Evolutionary conservation across 179 eudicot genomes (phyloP), one percentile per base, ranked within the genome.

Genomic region (Nepenthes alata): DNA sequence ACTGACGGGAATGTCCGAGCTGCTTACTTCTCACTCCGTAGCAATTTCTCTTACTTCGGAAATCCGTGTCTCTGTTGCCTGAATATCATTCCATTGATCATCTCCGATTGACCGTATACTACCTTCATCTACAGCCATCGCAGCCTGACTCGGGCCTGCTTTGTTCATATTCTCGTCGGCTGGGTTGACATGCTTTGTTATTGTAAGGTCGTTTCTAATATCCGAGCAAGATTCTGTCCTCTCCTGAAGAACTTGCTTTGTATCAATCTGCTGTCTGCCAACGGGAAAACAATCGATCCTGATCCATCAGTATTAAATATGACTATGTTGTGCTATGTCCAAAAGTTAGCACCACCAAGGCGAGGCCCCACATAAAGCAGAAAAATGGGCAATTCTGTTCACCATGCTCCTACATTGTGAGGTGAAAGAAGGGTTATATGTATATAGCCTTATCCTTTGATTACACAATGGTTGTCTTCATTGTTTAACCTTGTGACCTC

Each of bases 91-190:
- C 96, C 97, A 93, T 68, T 80, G 95, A 70, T 78, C 74, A 63
- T 85, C 89, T 41, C 73, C 77, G 58, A 75, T 69, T 5, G 94
- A 77, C 59, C 77, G 72, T 47, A 67, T 74, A 52, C 71, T 72
- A 6, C 70, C 53, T 70, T 78, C 85, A 61, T 83, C 83, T 41
- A 70, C 82, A 41, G 72, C 75, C 36, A 72, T 73, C 35, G 72
- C 64, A 63, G 66, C 72, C 63, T 78, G 83, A 39, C 79, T 84
- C 11, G 91, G 74, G 57, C 96, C 86, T 64, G 97, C 95, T 74
- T 93, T 93, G 67, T 93, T 96, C 59, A 93, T 95, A 65, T 93
- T 85, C 67, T 86, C 91, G 37, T 87, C 88, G 0, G 94, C 82
- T 38, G 90, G 84, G 71, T 93, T 83, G 13, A 89, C 96, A 59